Evolutionary conservation across 1,139 yeast genomes (phyloP).

Genomic region (Kurtzmaniella quercitrusa): DNA sequence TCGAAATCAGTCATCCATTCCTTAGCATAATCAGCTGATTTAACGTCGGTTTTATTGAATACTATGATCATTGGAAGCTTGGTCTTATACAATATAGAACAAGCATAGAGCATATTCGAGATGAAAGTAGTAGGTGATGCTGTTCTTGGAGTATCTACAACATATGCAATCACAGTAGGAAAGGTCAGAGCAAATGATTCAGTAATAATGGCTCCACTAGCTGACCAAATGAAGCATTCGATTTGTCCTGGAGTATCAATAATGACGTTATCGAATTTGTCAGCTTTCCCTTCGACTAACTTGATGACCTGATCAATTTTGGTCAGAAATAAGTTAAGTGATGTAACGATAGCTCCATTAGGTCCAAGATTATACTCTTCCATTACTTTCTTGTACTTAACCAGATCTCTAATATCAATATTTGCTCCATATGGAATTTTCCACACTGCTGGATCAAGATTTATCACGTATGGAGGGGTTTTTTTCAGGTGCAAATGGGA

Average conservation of each 20-base stretch:
- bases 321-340: slow-evolving; percentile 85
- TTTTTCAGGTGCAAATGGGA: slow-evolving; percentile 75
- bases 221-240: slow-evolving; percentile 96
- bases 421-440: slow-evolving; percentile 91
- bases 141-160: slow-evolving; percentile 94
- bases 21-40: slow-evolving; percentile 79
- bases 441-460: slow-evolving; percentile 93
- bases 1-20: slow-evolving; percentile 99
- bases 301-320: slow-evolving; percentile 93
- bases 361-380: slow-evolving; percentile 91
- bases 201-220: slow-evolving; percentile 93
- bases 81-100: slow-evolving; percentile 93
- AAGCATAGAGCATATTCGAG: slow-evolving; percentile 97
- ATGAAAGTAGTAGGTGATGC: slow-evolving; percentile 94
- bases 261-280: slow-evolving; percentile 63
- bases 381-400: slow-evolving; percentile 95
- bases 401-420: slow-evolving; percentile 93
- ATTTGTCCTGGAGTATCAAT: slow-evolving; percentile 99
- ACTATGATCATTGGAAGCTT: slow-evolving; percentile 96
- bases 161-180: slow-evolving; percentile 93
- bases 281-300: slow-evolving; percentile 77
- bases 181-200: slow-evolving; percentile 95
- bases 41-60: slow-evolving; percentile 90
- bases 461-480: slow-evolving; percentile 83
- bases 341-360: slow-evolving; percentile 96